phyloP scores from a whole-genome alignment of 139 green algal genomes.

The Picochlorum sp. region DNA sequence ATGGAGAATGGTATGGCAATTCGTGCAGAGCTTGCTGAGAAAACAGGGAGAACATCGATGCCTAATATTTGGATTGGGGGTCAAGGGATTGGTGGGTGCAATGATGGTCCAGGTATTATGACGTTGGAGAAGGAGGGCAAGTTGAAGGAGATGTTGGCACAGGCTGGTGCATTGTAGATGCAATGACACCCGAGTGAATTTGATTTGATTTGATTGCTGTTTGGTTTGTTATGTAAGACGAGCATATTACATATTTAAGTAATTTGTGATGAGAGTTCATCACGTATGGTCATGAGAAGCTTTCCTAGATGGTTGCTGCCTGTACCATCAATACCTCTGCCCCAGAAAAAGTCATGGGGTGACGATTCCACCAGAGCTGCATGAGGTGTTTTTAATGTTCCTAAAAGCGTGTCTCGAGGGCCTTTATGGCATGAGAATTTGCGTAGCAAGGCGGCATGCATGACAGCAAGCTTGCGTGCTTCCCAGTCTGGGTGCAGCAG shows the following conservation, averaged over 20 bases:
- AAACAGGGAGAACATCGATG: conserved; percentile 44
- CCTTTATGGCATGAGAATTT: conserved; percentile 78
- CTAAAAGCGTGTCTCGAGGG: conserved; percentile 68
- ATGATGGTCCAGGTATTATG: conserved; percentile 56
- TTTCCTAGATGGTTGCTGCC: conserved; percentile 80
- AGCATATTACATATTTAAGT: too few relatives aligned
- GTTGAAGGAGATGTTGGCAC: conserved; percentile 48
- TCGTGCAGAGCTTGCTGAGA: conserved; percentile 29
- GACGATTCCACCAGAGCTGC: conserved; percentile 60
- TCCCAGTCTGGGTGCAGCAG: conserved; percentile 78
- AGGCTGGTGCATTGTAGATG: conserved; percentile 42
- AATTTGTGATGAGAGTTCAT: conserved; percentile 36
- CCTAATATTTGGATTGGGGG: conserved; percentile 54
- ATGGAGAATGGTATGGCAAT: conserved; percentile 42
- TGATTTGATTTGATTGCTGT: not conserved
- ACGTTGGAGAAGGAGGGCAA: conserved; percentile 49
- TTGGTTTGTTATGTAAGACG: not conserved
- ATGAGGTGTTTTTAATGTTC: not conserved
- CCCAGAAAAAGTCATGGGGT: conserved; percentile 87
- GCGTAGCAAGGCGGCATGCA: conserved; percentile 62
- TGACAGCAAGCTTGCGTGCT: conserved; percentile 66
- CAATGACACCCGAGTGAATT: not conserved
- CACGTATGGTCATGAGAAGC: conserved; percentile 76
- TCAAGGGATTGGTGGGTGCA: conserved; percentile 47
- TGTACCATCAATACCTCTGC: conserved; percentile 63